phyloP scores from a whole-genome alignment of 768 basidiomycete genomes.

The Calocybe indica region DNA sequence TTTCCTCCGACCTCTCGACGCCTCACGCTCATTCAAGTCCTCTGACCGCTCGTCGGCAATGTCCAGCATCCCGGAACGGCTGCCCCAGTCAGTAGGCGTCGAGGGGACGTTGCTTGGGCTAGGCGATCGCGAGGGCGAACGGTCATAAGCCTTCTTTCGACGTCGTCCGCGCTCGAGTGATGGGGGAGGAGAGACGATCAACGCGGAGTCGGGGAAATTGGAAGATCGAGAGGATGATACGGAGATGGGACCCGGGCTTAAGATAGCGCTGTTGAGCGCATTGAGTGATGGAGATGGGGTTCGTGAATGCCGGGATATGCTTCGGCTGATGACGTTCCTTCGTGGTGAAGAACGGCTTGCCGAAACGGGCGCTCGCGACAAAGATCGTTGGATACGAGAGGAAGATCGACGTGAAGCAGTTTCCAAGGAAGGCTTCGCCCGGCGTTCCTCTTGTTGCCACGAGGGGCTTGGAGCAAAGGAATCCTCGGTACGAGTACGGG shows the following conservation, averaged over 20 bases:
- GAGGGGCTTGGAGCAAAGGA: constrained; percentile 10
- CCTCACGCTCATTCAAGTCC: constrained; percentile 10
- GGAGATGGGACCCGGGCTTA: constrained; percentile 15
- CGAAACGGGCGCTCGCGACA: constrained; percentile 41
- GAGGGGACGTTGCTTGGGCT: constrained; percentile 41
- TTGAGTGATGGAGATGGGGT: constrained; percentile 17
- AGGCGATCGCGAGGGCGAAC: constrained; percentile 32
- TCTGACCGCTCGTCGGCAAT: constrained; percentile 11
- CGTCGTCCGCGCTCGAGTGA: constrained; percentile 27
- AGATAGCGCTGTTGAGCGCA: constrained; percentile 8
- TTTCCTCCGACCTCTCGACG: constrained; percentile 14
- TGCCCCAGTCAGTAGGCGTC: constrained; percentile 34
- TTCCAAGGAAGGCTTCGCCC: constrained; percentile 22
- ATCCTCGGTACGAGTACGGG: constrained; percentile 19
- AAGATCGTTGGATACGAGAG: constrained; percentile 39
- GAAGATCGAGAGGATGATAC: constrained; percentile 18
- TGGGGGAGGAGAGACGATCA: constrained; percentile 17
- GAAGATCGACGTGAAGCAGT: constrained; percentile 32
- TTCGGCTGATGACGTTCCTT: constrained; percentile 31
- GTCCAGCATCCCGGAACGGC: constrained; percentile 5
- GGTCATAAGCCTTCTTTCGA: too few species aligned
- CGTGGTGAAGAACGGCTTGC: constrained; percentile 32
- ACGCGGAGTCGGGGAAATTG: constrained; percentile 18
- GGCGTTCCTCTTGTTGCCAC: constrained; percentile 22
- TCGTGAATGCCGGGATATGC: constrained; percentile 32